Conservation (phyloP, 2,329 filamentous ascomycete genomes). For the Blastomyces emzantsi region DNA sequence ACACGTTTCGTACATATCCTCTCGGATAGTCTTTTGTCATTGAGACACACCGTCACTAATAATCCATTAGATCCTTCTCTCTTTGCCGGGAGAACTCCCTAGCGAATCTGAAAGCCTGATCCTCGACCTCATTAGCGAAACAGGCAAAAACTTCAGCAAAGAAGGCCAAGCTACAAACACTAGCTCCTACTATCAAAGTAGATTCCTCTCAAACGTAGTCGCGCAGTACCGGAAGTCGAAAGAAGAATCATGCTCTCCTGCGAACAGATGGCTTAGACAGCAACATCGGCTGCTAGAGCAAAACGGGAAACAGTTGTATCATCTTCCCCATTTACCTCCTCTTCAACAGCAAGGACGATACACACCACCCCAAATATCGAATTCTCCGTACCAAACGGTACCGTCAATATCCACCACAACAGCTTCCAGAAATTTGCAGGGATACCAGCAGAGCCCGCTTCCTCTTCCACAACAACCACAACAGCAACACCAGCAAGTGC, state of each 20-base stretch:
- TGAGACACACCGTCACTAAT: neutral
- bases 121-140: conserved; percentile 15
- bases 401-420: neutral
- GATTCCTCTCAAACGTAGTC: conserved; percentile 19
- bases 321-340: neutral
- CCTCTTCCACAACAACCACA: neutral
- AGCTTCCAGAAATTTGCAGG: neutral
- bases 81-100: conserved; percentile 16
- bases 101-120: conserved; percentile 14
- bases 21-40: neutral
- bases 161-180: conserved; percentile 17
- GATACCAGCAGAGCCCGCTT: neutral
- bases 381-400: neutral
- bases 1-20: neutral
- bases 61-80: conserved; percentile 15
- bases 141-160: conserved; percentile 16
- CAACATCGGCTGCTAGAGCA: conserved; percentile 4
- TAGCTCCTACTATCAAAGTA: conserved; percentile 17
- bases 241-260: conserved; percentile 4
- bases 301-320: neutral
- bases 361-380: neutral
- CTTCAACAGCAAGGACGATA: neutral
- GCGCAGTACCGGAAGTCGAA: conserved; percentile 18
- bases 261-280: conserved; percentile 11
- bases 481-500: neutral